A percentile compares a stretch with the other conserved stretches of the same genome.
phyloP scores from a whole-genome alignment of 805 yeast genomes.

The Pichia nakasei region DNA sequence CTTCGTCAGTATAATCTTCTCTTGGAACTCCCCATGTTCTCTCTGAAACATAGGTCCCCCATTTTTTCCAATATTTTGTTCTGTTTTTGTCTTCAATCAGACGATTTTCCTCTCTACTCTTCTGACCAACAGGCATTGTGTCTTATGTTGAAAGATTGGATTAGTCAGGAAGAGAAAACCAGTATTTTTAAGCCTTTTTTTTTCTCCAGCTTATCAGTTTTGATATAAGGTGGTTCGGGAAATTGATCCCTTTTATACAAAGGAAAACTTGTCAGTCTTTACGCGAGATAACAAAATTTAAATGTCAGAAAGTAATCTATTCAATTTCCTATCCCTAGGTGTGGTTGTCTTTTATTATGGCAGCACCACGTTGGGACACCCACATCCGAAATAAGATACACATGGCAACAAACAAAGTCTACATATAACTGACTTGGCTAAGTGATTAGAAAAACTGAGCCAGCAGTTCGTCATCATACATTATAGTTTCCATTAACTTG shows the following conservation, averaged over 20 bases:
- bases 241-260: too few species aligned
- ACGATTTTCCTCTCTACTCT: constrained; percentile 30
- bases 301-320: too few species aligned
- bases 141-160: not conserved
- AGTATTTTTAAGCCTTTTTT: not conserved
- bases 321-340: not conserved
- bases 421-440: not conserved
- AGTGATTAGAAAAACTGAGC: constrained; percentile 3
- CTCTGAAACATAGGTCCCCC: constrained; percentile 90
- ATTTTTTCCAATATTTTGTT: constrained; percentile 62
- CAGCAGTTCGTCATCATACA: constrained; percentile 52
- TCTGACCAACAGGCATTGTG: not conserved
- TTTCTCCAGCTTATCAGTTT: too few species aligned
- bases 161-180: not conserved
- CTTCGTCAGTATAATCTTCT: constrained; percentile 78
- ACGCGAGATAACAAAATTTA: too few species aligned
- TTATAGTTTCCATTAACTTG: constrained; percentile 44
- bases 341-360: too few species aligned
- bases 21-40: constrained; percentile 83
- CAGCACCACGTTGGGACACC: too few species aligned
- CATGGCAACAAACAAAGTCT: too few species aligned
- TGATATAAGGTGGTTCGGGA: too few species aligned
- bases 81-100: constrained; percentile 32
- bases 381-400: too few species aligned
- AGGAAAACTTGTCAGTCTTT: too few species aligned